Percentiles rank a stretch among this genome's conserved stretches.
Conservation (phyloP, 768 basidiomycete species). For the Trichaptum fuscoviolaceum region DNA sequence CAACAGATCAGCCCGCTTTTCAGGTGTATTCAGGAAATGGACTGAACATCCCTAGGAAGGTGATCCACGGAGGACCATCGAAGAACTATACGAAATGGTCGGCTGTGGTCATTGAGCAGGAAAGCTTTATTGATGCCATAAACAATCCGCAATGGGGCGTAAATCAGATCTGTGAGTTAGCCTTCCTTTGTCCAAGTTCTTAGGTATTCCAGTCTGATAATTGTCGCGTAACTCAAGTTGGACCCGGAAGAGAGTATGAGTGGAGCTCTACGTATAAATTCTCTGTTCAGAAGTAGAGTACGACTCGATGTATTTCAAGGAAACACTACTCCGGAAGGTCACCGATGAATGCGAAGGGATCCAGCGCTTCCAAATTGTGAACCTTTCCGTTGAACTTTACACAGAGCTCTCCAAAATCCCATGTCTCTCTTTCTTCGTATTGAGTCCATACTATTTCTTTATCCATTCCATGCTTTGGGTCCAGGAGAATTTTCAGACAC, state of each 20-base stretch:
- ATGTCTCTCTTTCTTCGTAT: too few relatives aligned
- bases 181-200: conserved; percentile 2
- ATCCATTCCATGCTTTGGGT: too few relatives aligned
- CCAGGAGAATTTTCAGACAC: too few relatives aligned
- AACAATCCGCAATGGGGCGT: conserved; percentile 51
- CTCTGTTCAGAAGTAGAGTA: conserved; percentile 25
- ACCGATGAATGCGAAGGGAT: too few relatives aligned
- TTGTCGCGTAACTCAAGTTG: conserved; percentile 4
- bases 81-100: conserved; percentile 35
- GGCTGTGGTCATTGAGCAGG: conserved; percentile 49
- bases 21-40: conserved; percentile 45
- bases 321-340: too few relatives aligned
- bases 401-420: too few relatives aligned
- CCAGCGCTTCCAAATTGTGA: too few relatives aligned
- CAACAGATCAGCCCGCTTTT: conserved; percentile 45
- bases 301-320: background rate
- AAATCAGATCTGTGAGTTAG: conserved; percentile 45
- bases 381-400: too few relatives aligned
- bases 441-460: too few relatives aligned
- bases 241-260: conserved; percentile 35
- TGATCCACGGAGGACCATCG: conserved; percentile 41
- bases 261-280: conserved; percentile 47
- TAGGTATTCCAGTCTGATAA: conserved; percentile 14
- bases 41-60: conserved; percentile 43
- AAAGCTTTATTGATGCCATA: conserved; percentile 50